Evolutionary conservation across 169 alveolate species (phyloP).

Genomic region (Cryptosporidium sp.): DNA sequence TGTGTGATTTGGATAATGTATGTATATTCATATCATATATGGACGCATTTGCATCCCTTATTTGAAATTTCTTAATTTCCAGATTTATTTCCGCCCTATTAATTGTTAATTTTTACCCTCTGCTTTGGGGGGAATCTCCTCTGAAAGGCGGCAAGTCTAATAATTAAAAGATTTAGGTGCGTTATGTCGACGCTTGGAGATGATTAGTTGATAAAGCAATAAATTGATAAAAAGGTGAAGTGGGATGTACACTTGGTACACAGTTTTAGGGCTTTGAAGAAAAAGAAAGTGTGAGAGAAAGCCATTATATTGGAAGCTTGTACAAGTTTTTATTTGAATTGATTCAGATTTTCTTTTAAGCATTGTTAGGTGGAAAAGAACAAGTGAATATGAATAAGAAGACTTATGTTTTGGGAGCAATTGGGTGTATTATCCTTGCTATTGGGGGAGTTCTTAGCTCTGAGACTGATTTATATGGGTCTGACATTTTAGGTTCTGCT

Average conservation of each 20-base stretch:
- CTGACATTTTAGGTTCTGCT: not conserved
- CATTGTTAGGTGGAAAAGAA: not conserved
- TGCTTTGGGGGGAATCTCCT: not conserved
- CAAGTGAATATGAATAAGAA: not conserved
- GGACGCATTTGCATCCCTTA: too few species aligned
- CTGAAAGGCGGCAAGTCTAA: slow-evolving; percentile 19
- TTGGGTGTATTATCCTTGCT: slow-evolving; percentile 2
- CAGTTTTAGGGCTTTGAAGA: slow-evolving; percentile 16
- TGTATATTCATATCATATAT: too few species aligned
- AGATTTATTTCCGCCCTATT: not conserved
- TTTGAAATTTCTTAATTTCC: not conserved
- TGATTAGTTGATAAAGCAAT: not conserved
- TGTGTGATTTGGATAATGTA: not conserved
- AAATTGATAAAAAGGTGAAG: slow-evolving; percentile 3
- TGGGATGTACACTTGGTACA: not conserved
- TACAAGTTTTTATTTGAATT: not conserved
- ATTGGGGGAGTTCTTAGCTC: slow-evolving; percentile 9
- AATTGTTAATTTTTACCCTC: not conserved
- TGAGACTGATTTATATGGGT: not conserved
- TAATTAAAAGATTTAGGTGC: slow-evolving; percentile 74
- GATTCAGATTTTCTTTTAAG: not conserved
- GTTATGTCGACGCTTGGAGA: slow-evolving; percentile 66
- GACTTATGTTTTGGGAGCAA: not conserved
- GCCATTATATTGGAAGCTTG: not conserved
- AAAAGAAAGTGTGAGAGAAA: not conserved